These are phyloP conservation scores for Rhizophagus clarus DNA, from an alignment of 192 early-diverging fungal species.

Conservation along the genomic window DNA sequence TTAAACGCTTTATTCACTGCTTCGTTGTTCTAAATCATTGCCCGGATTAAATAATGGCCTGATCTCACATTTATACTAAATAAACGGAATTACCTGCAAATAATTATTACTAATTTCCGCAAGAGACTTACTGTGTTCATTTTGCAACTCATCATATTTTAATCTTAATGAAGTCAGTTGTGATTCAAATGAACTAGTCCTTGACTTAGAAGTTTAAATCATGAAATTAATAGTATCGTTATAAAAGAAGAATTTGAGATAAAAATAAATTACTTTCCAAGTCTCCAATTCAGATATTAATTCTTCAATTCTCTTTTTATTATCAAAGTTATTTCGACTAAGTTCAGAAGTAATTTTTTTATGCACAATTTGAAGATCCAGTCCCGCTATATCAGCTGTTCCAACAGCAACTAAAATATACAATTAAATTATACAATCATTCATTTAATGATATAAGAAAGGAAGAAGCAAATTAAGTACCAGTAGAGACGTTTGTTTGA, in stretches of 20 bases:
- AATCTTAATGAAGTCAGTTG: not conserved
- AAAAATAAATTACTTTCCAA: not conserved
- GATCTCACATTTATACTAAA: not conserved
- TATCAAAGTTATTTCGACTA: not conserved
- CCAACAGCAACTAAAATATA: slow-evolving; percentile 21
- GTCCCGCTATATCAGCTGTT: slow-evolving; percentile 1
- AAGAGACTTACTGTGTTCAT: slow-evolving; percentile 7
- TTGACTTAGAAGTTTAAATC: not conserved
- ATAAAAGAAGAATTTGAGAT: not conserved
- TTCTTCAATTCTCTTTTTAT: slow-evolving; percentile 6
- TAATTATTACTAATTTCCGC: not conserved
- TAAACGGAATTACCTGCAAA: not conserved
- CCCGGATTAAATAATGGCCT: not conserved
- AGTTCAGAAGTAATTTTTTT: not conserved
- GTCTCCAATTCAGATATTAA: not conserved
- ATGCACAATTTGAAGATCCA: slow-evolving; percentile 17
- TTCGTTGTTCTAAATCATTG: not conserved
- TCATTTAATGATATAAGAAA: not conserved
- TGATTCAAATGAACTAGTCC: slow-evolving; percentile 12
- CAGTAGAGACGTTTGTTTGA: not conserved
- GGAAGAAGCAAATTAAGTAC: slow-evolving; percentile 1
- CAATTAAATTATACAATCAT: not conserved
- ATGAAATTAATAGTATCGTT: not conserved
- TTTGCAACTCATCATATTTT: not conserved
- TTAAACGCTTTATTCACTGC: slow-evolving; percentile 10